Evolutionary conservation across 768 basidiomycete species (phyloP), one percentile per base, ranked within the genome.

Genomic region (Xanthoconium stramineum): DNA sequence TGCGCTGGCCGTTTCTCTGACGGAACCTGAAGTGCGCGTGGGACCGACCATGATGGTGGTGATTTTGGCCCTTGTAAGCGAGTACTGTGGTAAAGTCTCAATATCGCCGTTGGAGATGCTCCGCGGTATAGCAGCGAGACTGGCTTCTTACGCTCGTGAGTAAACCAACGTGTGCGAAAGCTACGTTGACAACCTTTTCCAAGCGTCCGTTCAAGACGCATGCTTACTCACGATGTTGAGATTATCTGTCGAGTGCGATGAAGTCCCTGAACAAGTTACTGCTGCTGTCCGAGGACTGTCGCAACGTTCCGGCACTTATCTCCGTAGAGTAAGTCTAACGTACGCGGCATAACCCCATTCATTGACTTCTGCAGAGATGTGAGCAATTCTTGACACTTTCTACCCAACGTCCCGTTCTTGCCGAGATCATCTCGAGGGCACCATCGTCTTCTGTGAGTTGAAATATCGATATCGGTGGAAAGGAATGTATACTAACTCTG

Each of bases 171-270:
- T 43, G 60, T 54, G 57, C 43, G 49, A 60, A 53, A 46, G 36
- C 28, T 36, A 44, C n/a, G 40, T 43, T 56, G 45, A 51, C 30
- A 24, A 13, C 49, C 6, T 39, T 33, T 47, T 24, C 12, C 47
- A 58, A 92, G 90, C 80, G 35, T 75, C 85, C 30, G 81, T 92
- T 9, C 87, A 89, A 65, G 91, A 94, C 55, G 83, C 83, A 5
- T 83, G 83, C 57, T 70, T 94, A 32, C 66, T 92, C 33, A 78
- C 85, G 4, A 88, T 93, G 85, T 70, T 91, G 36, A 79, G 89
- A 51, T 59, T 91, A 32, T 75, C 80, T 47, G 82, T 80, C 3
- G 80, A 83, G 19, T 86, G 83, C 62, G 78, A 82, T 11, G 72
- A 78, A 24, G 65, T 87, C 12, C 80, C 85, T 5, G 65, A 74